phyloP scores from a whole-genome alignment of 768 basidiomycete species.

The Daedalea quercina region DNA sequence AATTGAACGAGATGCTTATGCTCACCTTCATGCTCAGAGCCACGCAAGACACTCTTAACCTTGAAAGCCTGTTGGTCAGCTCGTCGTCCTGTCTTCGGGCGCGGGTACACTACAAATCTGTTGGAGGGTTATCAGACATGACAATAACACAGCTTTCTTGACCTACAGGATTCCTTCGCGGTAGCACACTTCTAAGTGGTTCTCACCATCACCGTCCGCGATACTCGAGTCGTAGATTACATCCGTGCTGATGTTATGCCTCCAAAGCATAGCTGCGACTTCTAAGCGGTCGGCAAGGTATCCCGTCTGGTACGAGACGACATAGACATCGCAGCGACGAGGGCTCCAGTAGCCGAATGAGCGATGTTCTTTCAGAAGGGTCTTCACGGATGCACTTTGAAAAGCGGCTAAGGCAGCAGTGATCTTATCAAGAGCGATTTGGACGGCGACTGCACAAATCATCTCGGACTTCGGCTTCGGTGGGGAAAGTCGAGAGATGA shows the following conservation, averaged over 20 bases:
- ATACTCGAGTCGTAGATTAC: constrained; percentile 80
- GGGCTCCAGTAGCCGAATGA: constrained; percentile 90
- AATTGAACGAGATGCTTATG: not conserved
- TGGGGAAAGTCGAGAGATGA: constrained; percentile 56
- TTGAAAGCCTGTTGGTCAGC: constrained; percentile 64
- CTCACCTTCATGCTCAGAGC: constrained; percentile 69
- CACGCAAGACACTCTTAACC: constrained; percentile 76
- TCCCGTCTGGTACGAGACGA: constrained; percentile 73
- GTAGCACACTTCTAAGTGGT: constrained; percentile 58
- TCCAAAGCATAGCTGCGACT: constrained; percentile 71
- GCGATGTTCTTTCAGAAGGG: constrained; percentile 67
- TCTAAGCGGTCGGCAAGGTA: constrained; percentile 74
- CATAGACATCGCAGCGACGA: constrained; percentile 82
- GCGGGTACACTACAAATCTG: constrained; percentile 46
- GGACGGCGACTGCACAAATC: constrained; percentile 65
- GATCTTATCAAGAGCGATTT: constrained; percentile 77
- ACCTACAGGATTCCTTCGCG: constrained; percentile 80
- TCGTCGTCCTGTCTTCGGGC: constrained; percentile 47
- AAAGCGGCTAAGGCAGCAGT: constrained; percentile 59
- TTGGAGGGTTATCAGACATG: not conserved
- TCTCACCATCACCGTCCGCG: constrained; percentile 55
- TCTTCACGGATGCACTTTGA: constrained; percentile 59
- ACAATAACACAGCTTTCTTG: not conserved
- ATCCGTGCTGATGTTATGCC: constrained; percentile 77
- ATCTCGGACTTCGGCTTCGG: constrained; percentile 46